Evolutionary conservation across 768 basidiomycete species (phyloP), one percentile per base, ranked within the genome.

Genomic region (Mycena polygramma): DNA sequence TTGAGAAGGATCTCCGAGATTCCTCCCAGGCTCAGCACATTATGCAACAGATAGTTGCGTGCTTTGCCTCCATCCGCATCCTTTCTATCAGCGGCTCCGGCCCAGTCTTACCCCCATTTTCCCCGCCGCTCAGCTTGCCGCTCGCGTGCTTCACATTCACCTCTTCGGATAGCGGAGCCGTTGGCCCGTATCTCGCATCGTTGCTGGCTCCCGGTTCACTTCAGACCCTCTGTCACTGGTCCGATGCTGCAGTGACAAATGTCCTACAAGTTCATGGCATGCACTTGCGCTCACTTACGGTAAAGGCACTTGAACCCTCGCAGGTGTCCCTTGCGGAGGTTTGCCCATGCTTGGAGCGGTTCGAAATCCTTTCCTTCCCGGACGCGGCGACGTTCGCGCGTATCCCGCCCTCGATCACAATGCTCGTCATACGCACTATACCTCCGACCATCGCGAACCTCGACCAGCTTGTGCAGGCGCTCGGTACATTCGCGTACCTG

Each of bases 151-250:
- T 67, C 15, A 68, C 64, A 41, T 58, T 73, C 39, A 60, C 59
- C 53, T 51, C 69, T 9, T 35, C 35, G 52, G 9, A 67, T 13
- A 65, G 36, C n/a, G 8, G 6, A n/a, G 69, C 70, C 36, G 39
- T 70, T 14, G 57, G 61, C 15, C 65, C 65, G 19, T 69, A 61
- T 43, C 65, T 73, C 11, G 53, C 63, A 24, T 73, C 72, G 52
- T 46, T 73, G 24, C 22, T 73, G 41, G 17, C 10, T 17, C 41
- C 41, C 2, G n/a, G 7, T 9, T 48, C 30, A 0, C 62, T 73
- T 15, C 64, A 73, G 57, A 15, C 64, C 7, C 20, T 73, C 9
- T 63, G 30, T 6, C 30, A 30, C 30, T 30, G 30, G 30, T 30
- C 30, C 30, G 2, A 30, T 30, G 30, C 30, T 30, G 30, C 30